Conservation (phyloP, 371 early-diverging fungal species). For the Mortierella sp. region DNA sequence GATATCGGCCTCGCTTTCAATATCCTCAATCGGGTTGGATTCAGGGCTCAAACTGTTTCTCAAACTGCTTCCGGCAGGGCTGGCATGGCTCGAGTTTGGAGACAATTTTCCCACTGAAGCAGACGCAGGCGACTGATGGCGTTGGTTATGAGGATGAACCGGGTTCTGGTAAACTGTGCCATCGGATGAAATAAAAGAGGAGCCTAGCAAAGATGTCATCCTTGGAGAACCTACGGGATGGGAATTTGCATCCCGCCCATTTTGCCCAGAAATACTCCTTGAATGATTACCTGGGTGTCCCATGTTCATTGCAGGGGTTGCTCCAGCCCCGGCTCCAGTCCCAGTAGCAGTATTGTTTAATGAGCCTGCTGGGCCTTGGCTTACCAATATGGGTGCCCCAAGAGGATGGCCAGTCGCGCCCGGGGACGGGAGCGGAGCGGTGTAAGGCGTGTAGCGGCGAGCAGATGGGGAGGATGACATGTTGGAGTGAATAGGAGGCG, state of each 20-base stretch:
- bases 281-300: slow-evolving; percentile 15
- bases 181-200: slow-evolving; percentile 37
- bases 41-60: slow-evolving; percentile 35
- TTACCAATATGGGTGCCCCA: slow-evolving; percentile 2
- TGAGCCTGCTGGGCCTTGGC: background rate
- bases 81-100: slow-evolving; percentile 14
- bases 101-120: background rate
- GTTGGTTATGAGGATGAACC: slow-evolving; percentile 35
- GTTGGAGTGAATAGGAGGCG: slow-evolving; percentile 31
- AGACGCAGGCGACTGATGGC: slow-evolving; percentile 6
- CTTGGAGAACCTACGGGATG: slow-evolving; percentile 32
- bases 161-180: slow-evolving; percentile 34
- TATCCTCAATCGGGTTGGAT: slow-evolving; percentile 11
- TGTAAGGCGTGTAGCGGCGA: slow-evolving; percentile 37
- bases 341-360: slow-evolving; percentile 1
- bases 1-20: background rate
- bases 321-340: slow-evolving; percentile 7
- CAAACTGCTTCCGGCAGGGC: slow-evolving; percentile 23
- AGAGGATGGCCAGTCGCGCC: slow-evolving; percentile 12
- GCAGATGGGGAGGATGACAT: slow-evolving; percentile 30
- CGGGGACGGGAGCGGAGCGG: slow-evolving; percentile 30
- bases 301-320: background rate
- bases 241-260: slow-evolving; percentile 9
- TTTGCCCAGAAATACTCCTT: slow-evolving; percentile 14
- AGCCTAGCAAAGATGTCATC: slow-evolving; percentile 49